Evolutionary conservation across 1,139 yeast genomes (phyloP).

Genomic region (Hansenula sp.): DNA sequence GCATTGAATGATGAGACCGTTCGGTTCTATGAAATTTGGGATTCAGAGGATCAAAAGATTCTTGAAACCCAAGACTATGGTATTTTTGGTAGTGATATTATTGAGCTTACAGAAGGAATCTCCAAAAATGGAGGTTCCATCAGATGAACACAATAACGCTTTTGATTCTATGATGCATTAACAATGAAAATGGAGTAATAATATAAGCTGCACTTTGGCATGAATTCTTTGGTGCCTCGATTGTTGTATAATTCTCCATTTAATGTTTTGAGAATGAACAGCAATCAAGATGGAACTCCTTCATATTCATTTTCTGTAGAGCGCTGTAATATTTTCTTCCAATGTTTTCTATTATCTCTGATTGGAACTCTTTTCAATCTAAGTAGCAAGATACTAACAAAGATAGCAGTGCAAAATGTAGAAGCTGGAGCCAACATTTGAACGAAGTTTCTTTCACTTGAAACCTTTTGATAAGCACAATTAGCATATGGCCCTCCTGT

Average conservation of each 20-base stretch:
- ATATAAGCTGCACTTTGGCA: no score
- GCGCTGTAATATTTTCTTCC: constrained; percentile 46
- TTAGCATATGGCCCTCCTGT: constrained; percentile 74
- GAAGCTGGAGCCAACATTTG: constrained; percentile 66
- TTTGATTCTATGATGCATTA: no score
- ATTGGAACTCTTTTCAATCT: constrained; percentile 43
- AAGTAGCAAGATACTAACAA: constrained; percentile 37
- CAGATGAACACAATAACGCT: constrained; percentile 18
- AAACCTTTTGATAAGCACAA: constrained; percentile 71
- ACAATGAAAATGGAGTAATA: no score
- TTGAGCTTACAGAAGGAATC: constrained; percentile 57
- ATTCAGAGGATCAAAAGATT: constrained; percentile 31
- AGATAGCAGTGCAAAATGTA: constrained; percentile 47
- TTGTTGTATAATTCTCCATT: no score
- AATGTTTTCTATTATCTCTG: constrained; percentile 50
- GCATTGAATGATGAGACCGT: constrained; percentile 78
- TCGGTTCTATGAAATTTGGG: constrained; percentile 71
- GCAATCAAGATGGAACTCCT: constrained; percentile 56
- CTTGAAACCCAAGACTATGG: constrained; percentile 36
- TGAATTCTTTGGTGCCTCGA: no score
- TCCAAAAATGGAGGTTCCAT: constrained; percentile 24
- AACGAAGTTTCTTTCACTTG: constrained; percentile 54
- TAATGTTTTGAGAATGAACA: not conserved
- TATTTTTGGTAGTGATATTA: constrained; percentile 53
- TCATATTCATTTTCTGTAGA: constrained; percentile 49